phyloP scores from a whole-genome alignment of 2,329 filamentous ascomycete species.

The Colletotrichum liaoningense region DNA sequence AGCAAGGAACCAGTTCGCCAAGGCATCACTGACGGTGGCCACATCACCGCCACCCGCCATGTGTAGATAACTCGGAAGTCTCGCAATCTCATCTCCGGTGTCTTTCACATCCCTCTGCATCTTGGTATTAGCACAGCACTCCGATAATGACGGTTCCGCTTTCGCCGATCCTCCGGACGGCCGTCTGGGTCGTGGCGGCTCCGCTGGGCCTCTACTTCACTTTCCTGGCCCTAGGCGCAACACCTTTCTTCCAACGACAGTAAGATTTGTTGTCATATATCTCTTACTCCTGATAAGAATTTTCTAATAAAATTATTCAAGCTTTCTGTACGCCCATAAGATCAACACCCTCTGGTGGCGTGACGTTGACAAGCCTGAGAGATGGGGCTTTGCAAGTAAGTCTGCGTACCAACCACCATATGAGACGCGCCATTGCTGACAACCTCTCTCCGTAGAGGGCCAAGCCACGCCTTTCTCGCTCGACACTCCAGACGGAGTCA shows the following conservation, averaged over 20 bases:
- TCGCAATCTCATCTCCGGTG: neutral
- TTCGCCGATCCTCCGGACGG: constrained; percentile 47
- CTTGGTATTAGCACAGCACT: neutral
- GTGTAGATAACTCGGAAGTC: constrained; percentile 23
- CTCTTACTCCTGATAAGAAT: neutral
- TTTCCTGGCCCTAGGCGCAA: constrained; percentile 74
- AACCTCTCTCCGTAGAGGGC: constrained; percentile 65
- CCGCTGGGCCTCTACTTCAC: constrained; percentile 74
- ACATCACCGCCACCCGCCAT: constrained; percentile 22
- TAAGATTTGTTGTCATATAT: constrained; percentile 57
- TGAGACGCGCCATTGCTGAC: constrained; percentile 11
- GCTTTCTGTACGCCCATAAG: constrained; percentile 86
- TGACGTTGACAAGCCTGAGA: constrained; percentile 80
- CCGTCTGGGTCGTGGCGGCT: constrained; percentile 67
- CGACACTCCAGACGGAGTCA: constrained; percentile 78
- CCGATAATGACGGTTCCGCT: constrained; percentile 43
- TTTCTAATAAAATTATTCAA: constrained; percentile 47
- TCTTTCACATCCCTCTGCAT: no score
- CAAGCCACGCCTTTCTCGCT: constrained; percentile 91
- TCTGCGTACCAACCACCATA: constrained; percentile 26
- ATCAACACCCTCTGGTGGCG: constrained; percentile 79
- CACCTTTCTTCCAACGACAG: constrained; percentile 83
- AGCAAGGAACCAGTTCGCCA: constrained; percentile 16
- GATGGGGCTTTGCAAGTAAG: constrained; percentile 87
- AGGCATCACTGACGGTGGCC: constrained; percentile 18